phyloP scores from a whole-genome alignment of 495 filamentous ascomycete species.

The Aspergillus sparsus region DNA sequence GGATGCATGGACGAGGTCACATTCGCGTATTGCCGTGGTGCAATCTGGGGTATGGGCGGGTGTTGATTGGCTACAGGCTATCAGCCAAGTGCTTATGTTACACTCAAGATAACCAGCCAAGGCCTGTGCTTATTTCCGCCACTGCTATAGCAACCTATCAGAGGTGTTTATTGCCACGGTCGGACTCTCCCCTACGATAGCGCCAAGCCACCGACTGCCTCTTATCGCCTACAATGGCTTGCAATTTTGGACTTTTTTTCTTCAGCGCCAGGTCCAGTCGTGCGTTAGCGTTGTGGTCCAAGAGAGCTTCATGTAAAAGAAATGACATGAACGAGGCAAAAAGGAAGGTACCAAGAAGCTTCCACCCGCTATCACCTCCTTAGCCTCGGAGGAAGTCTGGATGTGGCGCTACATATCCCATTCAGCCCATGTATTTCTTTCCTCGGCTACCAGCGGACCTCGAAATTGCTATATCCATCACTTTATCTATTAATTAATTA shows the following conservation, averaged over 20 bases:
- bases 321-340: neutral
- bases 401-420: neutral
- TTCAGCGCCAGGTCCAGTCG: neutral
- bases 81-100: slow-evolving; percentile 12
- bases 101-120: slow-evolving; percentile 6
- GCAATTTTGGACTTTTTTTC: too few relatives aligned
- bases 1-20: neutral
- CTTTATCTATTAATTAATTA: neutral
- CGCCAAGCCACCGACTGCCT: neutral
- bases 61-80: neutral
- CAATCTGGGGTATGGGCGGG: neutral
- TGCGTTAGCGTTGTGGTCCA: neutral
- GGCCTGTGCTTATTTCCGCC: slow-evolving; percentile 9
- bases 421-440: neutral
- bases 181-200: neutral
- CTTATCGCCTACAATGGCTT: neutral
- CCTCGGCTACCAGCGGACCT: slow-evolving; percentile 3
- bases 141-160: neutral
- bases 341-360: neutral
- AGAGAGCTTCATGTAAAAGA: neutral
- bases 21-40: slow-evolving; percentile 5
- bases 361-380: neutral
- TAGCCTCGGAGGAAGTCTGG: neutral
- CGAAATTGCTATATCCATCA: neutral
- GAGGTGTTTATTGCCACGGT: neutral